Conservation (phyloP, 169 alveolate genomes). For the Cryptosporidium felis region DNA sequence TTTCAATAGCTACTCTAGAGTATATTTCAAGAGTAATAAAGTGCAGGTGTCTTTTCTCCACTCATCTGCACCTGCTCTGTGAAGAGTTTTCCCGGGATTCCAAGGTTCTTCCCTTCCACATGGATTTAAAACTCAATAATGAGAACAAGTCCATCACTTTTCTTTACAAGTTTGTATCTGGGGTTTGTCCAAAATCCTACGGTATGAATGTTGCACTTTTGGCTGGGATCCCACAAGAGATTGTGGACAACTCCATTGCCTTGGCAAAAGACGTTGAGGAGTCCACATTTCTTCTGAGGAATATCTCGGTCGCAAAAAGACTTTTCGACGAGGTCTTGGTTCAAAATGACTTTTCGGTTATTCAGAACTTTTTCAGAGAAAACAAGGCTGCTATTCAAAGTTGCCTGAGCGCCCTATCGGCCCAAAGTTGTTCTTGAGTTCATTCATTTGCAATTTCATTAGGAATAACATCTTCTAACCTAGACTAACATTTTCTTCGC, state of each 20-base stretch:
- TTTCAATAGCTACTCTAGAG: slow-evolving; percentile 93
- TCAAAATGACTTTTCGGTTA: background rate
- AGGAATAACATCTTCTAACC: too few relatives aligned
- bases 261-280: slow-evolving; percentile 57
- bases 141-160: slow-evolving; percentile 81
- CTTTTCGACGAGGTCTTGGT: background rate
- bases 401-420: background rate
- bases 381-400: background rate
- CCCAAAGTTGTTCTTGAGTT: too few relatives aligned
- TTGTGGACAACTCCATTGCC: slow-evolving; percentile 44
- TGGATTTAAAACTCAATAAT: slow-evolving; percentile 72
- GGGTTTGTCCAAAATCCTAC: slow-evolving; percentile 94
- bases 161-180: slow-evolving; percentile 91
- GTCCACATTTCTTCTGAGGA: background rate
- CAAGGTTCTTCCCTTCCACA: slow-evolving; percentile 75
- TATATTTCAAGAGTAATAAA: slow-evolving; percentile 78
- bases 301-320: background rate
- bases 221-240: slow-evolving; percentile 90
- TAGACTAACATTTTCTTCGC: too few relatives aligned
- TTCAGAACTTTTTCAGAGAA: slow-evolving; percentile 19
- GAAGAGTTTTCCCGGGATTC: slow-evolving; percentile 76
- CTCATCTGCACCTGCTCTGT: slow-evolving; percentile 93
- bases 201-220: slow-evolving; percentile 96
- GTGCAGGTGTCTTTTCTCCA: slow-evolving; percentile 94
- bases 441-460: too few relatives aligned